Evolutionary conservation across 805 yeast genomes (phyloP).

Genomic region (Yamadazyma laniorum): DNA sequence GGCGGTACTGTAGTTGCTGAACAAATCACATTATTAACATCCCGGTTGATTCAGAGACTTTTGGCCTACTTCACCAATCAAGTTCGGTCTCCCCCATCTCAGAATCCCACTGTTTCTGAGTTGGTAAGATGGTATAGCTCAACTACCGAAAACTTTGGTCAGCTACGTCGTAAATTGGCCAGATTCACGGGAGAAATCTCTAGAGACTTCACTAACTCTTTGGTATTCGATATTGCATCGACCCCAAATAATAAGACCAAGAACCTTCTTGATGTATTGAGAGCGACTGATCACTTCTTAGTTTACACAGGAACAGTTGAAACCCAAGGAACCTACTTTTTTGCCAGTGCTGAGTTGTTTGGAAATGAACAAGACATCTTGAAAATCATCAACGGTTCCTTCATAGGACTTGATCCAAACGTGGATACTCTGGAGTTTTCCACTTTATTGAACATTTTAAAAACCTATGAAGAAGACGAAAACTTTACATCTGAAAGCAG

Average conservation of each 20-base stretch:
- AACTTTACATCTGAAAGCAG: slow-evolving; percentile 11
- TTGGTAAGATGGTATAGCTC: slow-evolving; percentile 63
- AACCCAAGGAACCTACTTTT: slow-evolving; percentile 70
- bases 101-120: slow-evolving; percentile 31
- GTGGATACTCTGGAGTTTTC: slow-evolving; percentile 26
- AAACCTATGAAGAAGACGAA: slow-evolving; percentile 19
- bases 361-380: slow-evolving; percentile 40
- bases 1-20: slow-evolving; percentile 81
- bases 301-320: slow-evolving; percentile 73
- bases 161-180: slow-evolving; percentile 74
- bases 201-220: slow-evolving; percentile 71
- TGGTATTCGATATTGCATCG: slow-evolving; percentile 51
- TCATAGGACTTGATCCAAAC: slow-evolving; percentile 35
- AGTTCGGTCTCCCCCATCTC: slow-evolving; percentile 56
- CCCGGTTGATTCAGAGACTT: slow-evolving; percentile 66
- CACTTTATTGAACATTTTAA: slow-evolving; percentile 21
- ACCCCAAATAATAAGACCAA: slow-evolving; percentile 45
- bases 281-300: slow-evolving; percentile 68
- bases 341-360: slow-evolving; percentile 64
- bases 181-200: slow-evolving; percentile 71
- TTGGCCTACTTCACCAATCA: slow-evolving; percentile 72
- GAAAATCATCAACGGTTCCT: slow-evolving; percentile 39
- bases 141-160: slow-evolving; percentile 68
- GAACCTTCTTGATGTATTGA: slow-evolving; percentile 54
- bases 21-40: slow-evolving; percentile 64